Conservation (phyloP, 202 grass and related monocot genomes). For the Schoenoplectus triqueter region DNA sequence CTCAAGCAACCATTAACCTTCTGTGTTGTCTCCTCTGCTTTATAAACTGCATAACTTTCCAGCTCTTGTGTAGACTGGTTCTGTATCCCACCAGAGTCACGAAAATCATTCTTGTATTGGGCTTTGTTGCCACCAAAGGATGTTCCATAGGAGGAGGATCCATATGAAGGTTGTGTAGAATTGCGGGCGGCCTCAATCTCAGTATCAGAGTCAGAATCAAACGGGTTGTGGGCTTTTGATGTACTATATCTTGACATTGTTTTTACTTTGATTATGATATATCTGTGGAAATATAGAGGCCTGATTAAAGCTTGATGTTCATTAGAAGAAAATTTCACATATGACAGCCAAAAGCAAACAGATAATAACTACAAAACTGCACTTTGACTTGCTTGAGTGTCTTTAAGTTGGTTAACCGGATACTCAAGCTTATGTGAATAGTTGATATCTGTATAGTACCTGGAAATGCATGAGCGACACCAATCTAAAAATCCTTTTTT, state of each 20-base stretch:
- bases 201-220: constrained; percentile 67
- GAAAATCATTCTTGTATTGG: constrained; percentile 65
- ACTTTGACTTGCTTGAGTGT: background rate
- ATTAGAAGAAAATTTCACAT: background rate
- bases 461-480: background rate
- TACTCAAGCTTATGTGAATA: constrained; percentile 2
- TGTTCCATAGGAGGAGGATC: constrained; percentile 8
- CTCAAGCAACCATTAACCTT: constrained; percentile 49
- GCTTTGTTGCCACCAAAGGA: constrained; percentile 20
- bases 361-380: background rate
- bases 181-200: constrained; percentile 33
- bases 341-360: background rate
- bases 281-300: constrained; percentile 1
- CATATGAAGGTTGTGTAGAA: constrained; percentile 31
- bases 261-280: constrained; percentile 14
- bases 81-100: constrained; percentile 59
- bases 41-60: constrained; percentile 62
- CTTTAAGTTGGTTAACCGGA: background rate
- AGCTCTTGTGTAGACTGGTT: constrained; percentile 64
- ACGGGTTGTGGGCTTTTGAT: constrained; percentile 48
- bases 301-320: background rate
- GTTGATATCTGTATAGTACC: background rate
- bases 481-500: constrained; percentile 4
- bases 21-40: constrained; percentile 64
- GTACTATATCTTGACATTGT: constrained; percentile 34